phyloP scores from a whole-genome alignment of 78 protist species.

The Dictyostelium firmibasis region DNA sequence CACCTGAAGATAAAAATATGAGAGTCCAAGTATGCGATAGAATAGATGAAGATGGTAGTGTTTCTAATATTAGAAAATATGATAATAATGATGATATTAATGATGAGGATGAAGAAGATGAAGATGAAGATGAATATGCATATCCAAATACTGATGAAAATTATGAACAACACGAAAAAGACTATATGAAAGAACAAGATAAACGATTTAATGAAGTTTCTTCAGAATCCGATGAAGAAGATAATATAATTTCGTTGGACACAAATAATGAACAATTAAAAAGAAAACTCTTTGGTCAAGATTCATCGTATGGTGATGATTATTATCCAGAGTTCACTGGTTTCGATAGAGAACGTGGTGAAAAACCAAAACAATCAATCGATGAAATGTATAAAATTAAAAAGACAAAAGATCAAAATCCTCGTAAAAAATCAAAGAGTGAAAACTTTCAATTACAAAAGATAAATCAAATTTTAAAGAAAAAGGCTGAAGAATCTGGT shows the following conservation, averaged over 20 bases:
- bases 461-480: slow-evolving; percentile 21
- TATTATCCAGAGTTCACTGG: neutral
- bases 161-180: slow-evolving; percentile 13
- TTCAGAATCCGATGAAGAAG: neutral
- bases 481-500: slow-evolving; percentile 15
- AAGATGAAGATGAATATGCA: slow-evolving; percentile 25
- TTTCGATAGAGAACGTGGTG: slow-evolving; percentile 55
- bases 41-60: neutral
- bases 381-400: slow-evolving; percentile 14
- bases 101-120: neutral
- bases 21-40: neutral
- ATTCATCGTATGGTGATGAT: neutral
- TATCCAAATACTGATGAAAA: slow-evolving; percentile 47
- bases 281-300: neutral
- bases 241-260: neutral
- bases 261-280: slow-evolving; percentile 7
- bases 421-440: neutral
- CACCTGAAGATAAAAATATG: neutral
- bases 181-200: neutral
- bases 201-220: neutral
- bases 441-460: slow-evolving; percentile 10
- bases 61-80: neutral
- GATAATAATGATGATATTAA: neutral
- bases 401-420: neutral
- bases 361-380: slow-evolving; percentile 15